These are phyloP conservation scores for Musa balbisiana DNA, from an alignment of 202 grass and related monocot species.

Conservation along the genomic window DNA sequence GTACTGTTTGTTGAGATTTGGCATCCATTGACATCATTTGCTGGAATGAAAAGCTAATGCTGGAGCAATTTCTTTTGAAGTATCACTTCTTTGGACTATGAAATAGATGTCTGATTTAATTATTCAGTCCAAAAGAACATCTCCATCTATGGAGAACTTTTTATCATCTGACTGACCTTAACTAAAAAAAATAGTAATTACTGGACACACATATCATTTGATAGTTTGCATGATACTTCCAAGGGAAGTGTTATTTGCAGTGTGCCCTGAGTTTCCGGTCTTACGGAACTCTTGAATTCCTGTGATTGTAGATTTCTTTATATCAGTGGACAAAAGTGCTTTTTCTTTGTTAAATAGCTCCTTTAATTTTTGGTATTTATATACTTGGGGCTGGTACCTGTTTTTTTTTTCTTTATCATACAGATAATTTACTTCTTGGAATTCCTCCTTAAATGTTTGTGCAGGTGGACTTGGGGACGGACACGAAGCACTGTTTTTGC, in stretches of 20 bases:
- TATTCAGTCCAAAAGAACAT: background rate
- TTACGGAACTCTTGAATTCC: no score
- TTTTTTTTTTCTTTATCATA: background rate
- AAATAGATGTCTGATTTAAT: background rate
- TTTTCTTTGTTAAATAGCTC: no score
- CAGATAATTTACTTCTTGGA: background rate
- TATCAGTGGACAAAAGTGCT: no score
- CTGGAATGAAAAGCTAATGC: background rate
- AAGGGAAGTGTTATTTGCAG: no score
- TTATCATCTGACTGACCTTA: no score
- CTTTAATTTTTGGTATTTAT: no score
- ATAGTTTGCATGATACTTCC: no score
- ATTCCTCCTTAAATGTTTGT: background rate
- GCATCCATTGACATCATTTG: background rate
- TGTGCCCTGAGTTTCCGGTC: no score
- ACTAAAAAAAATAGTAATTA: no score
- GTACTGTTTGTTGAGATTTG: background rate
- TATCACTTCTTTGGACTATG: background rate
- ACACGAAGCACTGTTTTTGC: conserved; percentile 77
- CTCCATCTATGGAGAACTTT: no score
- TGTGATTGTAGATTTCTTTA: no score
- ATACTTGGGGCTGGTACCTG: background rate
- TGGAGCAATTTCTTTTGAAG: background rate
- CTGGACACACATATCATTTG: no score
- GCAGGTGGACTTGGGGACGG: conserved; percentile 77